Evolutionary conservation across 305 asterid species (phyloP), one percentile per base, ranked within the genome.

Genomic region (Rubia peregrina): DNA sequence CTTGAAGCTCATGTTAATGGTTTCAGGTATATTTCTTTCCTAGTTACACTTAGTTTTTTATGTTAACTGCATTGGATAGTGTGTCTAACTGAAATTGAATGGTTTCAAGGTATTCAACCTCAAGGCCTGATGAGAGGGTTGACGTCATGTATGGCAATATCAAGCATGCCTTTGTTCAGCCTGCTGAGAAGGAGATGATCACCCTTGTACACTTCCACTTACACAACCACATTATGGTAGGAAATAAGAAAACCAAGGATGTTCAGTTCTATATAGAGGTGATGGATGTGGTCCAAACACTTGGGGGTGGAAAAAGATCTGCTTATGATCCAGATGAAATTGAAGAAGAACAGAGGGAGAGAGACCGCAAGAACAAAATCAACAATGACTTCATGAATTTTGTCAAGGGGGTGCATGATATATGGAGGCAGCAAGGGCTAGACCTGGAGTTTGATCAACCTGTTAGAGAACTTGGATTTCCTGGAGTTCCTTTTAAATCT

Each of bases 341-440:
- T 69, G 96, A 89, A 83, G 97, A 91, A 79, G 97, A 91, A 70
- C 92, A 89, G 72, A 78, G 96, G 72, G 96, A 91, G 81, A 84
- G 96, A 62, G 90, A 88, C 12, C 78, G 91, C 44, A 89, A 88
- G 70, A 89, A 91, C 80, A 89, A 91, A 82, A 88, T 82, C 48
- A 91, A 85, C 68, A 65, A 73, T 82, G 91, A 86, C 33, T 91
- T 91, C 72, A 89, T 85, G 79, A 77, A 76, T 63, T 91, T 86
- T 76, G 90, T 89, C 75, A 88, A 84, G 75, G 72, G 93, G 55
- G 95, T 91, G 75, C 86, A 88, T 74, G 95, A 86, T 69, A 84
- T 85, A 11, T 88, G 96, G 97, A 86, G 78, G 38, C 90, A 91
- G 70, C 81, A 83, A 70, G 80, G 51, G 57, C 73, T 79, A 38